A percentile compares a stretch with the other conserved stretches of the same genome.
These are phyloP conservation scores for Rubia tinctorum DNA, from an alignment of 305 asterid genomes.

Conservation along the genomic window DNA sequence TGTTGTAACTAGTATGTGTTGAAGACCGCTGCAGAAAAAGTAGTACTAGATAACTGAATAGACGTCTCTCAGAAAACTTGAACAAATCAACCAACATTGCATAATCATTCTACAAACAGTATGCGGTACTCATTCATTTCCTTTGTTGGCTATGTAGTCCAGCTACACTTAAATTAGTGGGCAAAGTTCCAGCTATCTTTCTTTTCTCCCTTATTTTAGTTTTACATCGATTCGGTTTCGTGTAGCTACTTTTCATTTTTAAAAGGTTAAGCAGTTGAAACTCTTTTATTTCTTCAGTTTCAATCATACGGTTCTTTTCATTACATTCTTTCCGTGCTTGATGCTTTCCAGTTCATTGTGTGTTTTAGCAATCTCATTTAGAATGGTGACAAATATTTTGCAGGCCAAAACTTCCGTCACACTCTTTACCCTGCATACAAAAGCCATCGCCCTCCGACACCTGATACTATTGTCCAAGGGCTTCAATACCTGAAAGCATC, in stretches of 20 bases:
- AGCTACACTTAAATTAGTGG: neutral
- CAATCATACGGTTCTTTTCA: neutral
- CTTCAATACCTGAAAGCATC: constrained; percentile 97
- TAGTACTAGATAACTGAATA: neutral
- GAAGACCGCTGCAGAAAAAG: neutral
- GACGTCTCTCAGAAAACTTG: neutral
- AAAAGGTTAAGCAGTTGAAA: neutral
- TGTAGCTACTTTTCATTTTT: neutral
- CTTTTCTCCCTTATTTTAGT: neutral
- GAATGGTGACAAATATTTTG: constrained; percentile 33
- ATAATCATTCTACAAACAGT: neutral
- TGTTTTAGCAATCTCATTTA: neutral
- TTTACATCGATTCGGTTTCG: neutral
- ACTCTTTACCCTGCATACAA: constrained; percentile 86
- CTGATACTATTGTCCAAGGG: constrained; percentile 96
- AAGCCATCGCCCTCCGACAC: constrained; percentile 97
- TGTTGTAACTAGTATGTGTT: neutral
- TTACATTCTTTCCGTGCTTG: neutral
- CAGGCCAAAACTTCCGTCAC: constrained; percentile 93
- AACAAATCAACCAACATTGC: neutral
- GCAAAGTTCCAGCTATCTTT: neutral
- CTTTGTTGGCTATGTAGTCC: neutral
- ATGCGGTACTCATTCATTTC: neutral
- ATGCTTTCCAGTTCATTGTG: neutral
- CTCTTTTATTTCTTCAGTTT: neutral